phyloP scores from a whole-genome alignment of 2,329 filamentous ascomycete genomes.

The Aureobasidium sp. region DNA sequence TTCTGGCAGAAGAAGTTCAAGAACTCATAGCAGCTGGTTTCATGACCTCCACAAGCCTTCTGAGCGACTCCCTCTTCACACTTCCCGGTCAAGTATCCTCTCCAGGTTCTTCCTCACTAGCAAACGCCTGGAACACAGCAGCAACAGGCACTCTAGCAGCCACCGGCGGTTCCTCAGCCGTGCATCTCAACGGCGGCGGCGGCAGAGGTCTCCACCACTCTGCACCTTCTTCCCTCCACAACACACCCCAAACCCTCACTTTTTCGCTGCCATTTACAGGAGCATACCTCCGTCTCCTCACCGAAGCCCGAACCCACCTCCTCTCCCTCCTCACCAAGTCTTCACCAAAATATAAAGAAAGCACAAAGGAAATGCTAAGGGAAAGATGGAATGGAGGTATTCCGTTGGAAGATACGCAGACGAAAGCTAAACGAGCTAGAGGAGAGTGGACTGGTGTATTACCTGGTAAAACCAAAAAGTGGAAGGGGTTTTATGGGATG shows the following conservation, averaged over 20 bases:
- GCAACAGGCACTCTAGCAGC: slow-evolving; percentile 61
- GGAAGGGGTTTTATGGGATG: slow-evolving; percentile 62
- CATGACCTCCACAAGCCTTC: slow-evolving; percentile 44
- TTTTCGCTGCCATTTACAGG: slow-evolving; percentile 61
- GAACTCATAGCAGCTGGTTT: slow-evolving; percentile 59
- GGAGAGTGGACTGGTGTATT: slow-evolving; percentile 50
- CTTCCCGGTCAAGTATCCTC: slow-evolving; percentile 30
- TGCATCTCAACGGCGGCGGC: slow-evolving; percentile 56
- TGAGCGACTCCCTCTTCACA: slow-evolving; percentile 29
- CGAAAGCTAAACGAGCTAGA: slow-evolving; percentile 41
- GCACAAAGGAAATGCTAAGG: slow-evolving; percentile 50
- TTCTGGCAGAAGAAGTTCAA: slow-evolving; percentile 43
- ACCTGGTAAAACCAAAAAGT: slow-evolving; percentile 56
- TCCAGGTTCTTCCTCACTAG: slow-evolving; percentile 18
- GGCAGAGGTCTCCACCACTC: slow-evolving; percentile 21
- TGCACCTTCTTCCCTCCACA: not conserved
- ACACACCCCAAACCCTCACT: slow-evolving; percentile 28
- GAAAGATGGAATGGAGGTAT: slow-evolving; percentile 65
- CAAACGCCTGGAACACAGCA: slow-evolving; percentile 53
- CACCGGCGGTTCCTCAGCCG: slow-evolving; percentile 57
- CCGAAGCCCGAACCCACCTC: slow-evolving; percentile 53
- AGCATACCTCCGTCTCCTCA: slow-evolving; percentile 56
- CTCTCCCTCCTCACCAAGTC: slow-evolving; percentile 47
- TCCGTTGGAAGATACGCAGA: slow-evolving; percentile 36
- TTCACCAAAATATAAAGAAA: slow-evolving; percentile 51